Evolutionary conservation across 495 filamentous ascomycete species (phyloP).

Genomic region (Aspergillus carlsbadensis): DNA sequence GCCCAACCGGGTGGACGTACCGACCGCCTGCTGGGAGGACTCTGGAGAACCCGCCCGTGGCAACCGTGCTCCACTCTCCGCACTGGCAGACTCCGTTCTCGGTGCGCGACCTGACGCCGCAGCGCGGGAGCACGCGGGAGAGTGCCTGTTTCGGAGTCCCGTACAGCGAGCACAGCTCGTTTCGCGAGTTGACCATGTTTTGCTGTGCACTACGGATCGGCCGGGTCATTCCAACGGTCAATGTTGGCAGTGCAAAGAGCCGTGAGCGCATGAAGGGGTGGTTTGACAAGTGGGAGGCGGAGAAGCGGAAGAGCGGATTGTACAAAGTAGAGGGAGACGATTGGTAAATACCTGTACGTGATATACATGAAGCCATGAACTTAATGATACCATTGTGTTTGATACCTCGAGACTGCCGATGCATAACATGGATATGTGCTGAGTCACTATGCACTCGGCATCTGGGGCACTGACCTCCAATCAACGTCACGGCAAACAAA

Average conservation of each 20-base stretch:
- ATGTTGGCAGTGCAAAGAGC: constrained; percentile 70
- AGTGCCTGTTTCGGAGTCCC: constrained; percentile 87
- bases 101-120: constrained; percentile 64
- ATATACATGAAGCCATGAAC: too few species aligned
- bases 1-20: constrained; percentile 91
- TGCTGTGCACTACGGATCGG: constrained; percentile 83
- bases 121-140: constrained; percentile 73
- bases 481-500: neutral
- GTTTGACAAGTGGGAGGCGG: constrained; percentile 84
- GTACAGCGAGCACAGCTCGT: constrained; percentile 93
- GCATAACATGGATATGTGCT: neutral
- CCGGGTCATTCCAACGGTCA: constrained; percentile 89
- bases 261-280: constrained; percentile 86
- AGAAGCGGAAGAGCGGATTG: constrained; percentile 77
- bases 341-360: constrained; percentile 22
- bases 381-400: neutral
- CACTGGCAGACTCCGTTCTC: constrained; percentile 73
- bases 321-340: constrained; percentile 43
- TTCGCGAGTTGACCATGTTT: constrained; percentile 91
- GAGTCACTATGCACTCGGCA: neutral
- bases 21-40: constrained; percentile 64
- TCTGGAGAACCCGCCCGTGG: constrained; percentile 61
- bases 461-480: constrained; percentile 1
- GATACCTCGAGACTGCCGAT: neutral
- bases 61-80: constrained; percentile 66